Base-by-base conservation (phyloP, 768 basidiomycete genomes). In the Boletus rubescentipes region DNA sequence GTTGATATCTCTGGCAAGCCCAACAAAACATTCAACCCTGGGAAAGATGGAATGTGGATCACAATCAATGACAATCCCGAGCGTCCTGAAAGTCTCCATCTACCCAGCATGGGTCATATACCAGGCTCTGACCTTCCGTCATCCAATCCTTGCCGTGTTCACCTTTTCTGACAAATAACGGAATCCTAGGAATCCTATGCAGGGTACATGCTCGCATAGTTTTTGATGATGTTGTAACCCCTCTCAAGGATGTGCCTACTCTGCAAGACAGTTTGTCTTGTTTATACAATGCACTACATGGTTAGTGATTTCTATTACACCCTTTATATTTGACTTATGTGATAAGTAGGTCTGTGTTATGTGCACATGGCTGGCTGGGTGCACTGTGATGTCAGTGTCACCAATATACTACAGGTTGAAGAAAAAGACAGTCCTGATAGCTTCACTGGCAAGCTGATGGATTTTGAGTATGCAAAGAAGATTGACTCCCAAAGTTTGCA, bases 401-500 rank as follows among this genome's bases (percentile, higher is more conserved):
- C 20, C 9, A 49, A 49, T 23, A 38, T 49, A 16, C 20, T 40
- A 23, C 14, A 38, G 38, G 29, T 49, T 8, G 31, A 49, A 49
- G 9, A 23, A 4, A 23, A 38, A 26, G 10, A 9, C 6, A 6
- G 3, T 26, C 14, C 34, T 12, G 26, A 26, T 9, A 6, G n/a
- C n/a, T 41, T 42, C 15, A 42, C 11, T 34, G 51, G 60, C 32
- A 62, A 62, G 20, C 20, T 61, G 21, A 30, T 11, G 1, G 61
- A 62, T 43, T 46, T 62, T 2, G 54, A 62, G 30, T 59, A 49
- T 23, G 57, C 51, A 2, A 59, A 56, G 32, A 55, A 20, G 8
- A 14, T 51, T 2, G 14, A 18, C 20, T 51, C 42, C 0, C 6
- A 42, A 8, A 2, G 9, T 18, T 41, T 31, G 2, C 49, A 53